phyloP scores from a whole-genome alignment of 2,329 filamentous ascomycete genomes.

The Calonectria crousiana region DNA sequence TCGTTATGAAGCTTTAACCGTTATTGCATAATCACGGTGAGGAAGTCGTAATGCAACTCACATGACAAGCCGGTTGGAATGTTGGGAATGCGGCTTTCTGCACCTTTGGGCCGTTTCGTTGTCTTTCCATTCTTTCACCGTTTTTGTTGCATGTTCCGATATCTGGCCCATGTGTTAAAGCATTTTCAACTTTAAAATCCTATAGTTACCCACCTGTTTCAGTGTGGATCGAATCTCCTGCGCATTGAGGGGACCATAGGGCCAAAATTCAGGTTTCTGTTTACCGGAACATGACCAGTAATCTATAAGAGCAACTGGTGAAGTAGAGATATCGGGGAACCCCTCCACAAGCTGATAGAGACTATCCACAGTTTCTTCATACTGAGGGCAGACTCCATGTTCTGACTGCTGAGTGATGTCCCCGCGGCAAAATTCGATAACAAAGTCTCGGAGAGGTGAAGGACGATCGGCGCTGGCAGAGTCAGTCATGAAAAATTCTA shows the following conservation, averaged over 20 bases:
- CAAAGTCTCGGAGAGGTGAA: not conserved
- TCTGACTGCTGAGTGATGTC: not conserved
- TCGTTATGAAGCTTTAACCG: not conserved
- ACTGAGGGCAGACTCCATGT: not conserved
- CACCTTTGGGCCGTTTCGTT: no score
- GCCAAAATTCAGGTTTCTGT: no score
- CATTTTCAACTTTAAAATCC: not conserved
- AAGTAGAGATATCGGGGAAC: not conserved
- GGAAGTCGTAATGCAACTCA: not conserved
- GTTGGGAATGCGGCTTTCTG: not conserved
- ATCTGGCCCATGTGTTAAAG: not conserved
- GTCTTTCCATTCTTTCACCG: not conserved
- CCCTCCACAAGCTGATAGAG: not conserved
- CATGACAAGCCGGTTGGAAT: not conserved
- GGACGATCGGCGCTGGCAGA: not conserved
- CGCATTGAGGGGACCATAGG: not conserved
- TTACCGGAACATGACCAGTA: not conserved
- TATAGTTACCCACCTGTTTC: not conserved
- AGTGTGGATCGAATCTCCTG: not conserved
- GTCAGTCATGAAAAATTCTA: not conserved
- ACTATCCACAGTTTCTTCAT: not conserved
- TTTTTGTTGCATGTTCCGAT: not conserved
- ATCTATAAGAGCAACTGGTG: not conserved
- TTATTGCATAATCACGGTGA: rapidly evolving
- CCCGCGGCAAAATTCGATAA: not conserved